Percentiles rank a stretch among this genome's conserved stretches.
Conservation (phyloP, 2,329 filamentous ascomycete species). For the Fusarium globosum region DNA sequence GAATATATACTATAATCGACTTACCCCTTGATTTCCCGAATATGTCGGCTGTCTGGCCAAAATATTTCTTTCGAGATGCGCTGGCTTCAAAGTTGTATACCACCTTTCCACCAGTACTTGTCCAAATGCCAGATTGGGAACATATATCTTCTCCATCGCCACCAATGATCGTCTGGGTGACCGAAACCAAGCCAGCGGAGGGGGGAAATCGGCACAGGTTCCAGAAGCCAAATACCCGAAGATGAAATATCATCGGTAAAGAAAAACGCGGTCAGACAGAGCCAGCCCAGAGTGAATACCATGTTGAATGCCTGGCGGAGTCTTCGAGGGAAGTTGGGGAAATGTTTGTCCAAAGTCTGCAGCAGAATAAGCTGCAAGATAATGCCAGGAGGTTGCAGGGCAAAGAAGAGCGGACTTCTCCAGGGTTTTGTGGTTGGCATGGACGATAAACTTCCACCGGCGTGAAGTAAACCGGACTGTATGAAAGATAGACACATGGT, state of each 20-base stretch:
- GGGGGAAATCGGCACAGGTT: conserved; percentile 82
- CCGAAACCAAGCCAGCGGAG: conserved; percentile 76
- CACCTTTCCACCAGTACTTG: conserved; percentile 69
- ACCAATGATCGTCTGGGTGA: conserved; percentile 69
- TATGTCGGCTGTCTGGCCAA: background rate
- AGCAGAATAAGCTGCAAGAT: conserved; percentile 63
- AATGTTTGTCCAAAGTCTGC: conserved; percentile 45
- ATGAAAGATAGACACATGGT: conserved; percentile 62
- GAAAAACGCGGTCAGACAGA: conserved; percentile 71
- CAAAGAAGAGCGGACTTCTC: conserved; percentile 75
- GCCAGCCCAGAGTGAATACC: conserved; percentile 71
- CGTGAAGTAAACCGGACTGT: conserved; percentile 77
- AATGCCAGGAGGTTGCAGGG: conserved; percentile 75
- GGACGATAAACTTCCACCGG: conserved; percentile 74
- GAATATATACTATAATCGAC: background rate
- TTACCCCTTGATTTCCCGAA: background rate
- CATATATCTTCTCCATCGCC: conserved; percentile 71
- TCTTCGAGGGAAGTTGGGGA: conserved; percentile 58
- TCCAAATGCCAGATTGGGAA: conserved; percentile 68
- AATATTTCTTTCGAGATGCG: background rate
- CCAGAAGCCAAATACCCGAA: conserved; percentile 81
- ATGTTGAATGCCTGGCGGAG: conserved; percentile 68
- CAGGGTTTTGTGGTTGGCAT: conserved; percentile 65
- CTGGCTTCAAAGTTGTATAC: conserved; percentile 47
- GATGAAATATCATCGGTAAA: conserved; percentile 82